Evolutionary conservation across 1,284 basidiomycete genomes (phyloP).

Genomic region (Ceratobasidium theobromae): DNA sequence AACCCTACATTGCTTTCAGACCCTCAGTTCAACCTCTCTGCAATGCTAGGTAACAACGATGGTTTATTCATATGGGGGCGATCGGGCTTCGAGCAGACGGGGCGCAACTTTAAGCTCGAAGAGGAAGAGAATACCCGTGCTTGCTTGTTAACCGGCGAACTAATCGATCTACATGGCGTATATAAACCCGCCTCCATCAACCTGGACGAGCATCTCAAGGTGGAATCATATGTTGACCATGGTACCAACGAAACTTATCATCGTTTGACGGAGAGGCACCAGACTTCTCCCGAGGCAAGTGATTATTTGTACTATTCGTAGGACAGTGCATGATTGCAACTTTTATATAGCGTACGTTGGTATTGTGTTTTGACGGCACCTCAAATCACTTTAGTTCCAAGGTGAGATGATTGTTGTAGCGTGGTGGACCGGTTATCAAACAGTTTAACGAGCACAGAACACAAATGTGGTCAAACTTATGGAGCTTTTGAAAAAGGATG

Average conservation of each 20-base stretch:
- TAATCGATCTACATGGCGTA: not conserved
- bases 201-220: not conserved
- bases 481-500: conserved; percentile 33
- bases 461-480: conserved; percentile 30
- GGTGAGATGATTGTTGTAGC: not conserved
- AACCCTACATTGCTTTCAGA: conserved; percentile 1
- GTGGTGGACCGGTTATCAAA: not conserved
- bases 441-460: not conserved
- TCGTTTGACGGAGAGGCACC: not conserved
- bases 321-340: not conserved
- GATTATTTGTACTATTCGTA: not conserved
- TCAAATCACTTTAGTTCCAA: conserved; percentile 32
- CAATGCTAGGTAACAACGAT: conserved; percentile 9
- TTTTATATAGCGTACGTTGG: conserved; percentile 17
- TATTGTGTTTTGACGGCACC: conserved; percentile 38
- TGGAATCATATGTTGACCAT: not conserved
- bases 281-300: not conserved
- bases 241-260: not conserved
- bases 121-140: not conserved
- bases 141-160: not conserved
- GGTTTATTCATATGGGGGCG: conserved; percentile 5
- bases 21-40: conserved; percentile 3
- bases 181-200: not conserved
- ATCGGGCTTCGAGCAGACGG: not conserved
- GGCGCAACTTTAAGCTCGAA: not conserved